These are phyloP conservation scores for Cruciata laevipes DNA, from an alignment of 257 asterid genomes.

Conservation along the genomic window DNA sequence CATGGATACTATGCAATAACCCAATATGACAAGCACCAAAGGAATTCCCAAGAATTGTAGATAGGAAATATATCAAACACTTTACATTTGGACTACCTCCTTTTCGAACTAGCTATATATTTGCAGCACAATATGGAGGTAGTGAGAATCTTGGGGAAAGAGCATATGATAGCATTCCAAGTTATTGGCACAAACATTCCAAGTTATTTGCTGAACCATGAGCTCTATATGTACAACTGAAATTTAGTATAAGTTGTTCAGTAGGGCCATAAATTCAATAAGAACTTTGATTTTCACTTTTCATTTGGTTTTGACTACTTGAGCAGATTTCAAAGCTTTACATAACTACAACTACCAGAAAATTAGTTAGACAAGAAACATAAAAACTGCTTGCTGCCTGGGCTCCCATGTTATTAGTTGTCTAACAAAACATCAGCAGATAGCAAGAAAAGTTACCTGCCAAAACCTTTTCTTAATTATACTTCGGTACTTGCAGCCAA, in stretches of 20 bases:
- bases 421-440: not conserved
- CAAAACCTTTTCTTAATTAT: slow-evolving; percentile 48
- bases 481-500: slow-evolving; percentile 74
- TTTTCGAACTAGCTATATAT: not conserved
- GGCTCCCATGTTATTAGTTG: not conserved
- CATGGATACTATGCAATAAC: not conserved
- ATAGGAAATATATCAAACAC: too few species aligned
- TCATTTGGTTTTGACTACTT: not conserved
- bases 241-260: not conserved
- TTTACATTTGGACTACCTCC: too few species aligned
- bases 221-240: not conserved
- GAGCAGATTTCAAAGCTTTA: not conserved
- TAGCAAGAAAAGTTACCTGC: slow-evolving; percentile 46
- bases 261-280: not conserved
- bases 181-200: not conserved
- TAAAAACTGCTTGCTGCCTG: not conserved
- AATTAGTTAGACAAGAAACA: not conserved
- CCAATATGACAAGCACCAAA: not conserved
- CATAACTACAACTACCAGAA: not conserved
- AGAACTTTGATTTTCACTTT: not conserved
- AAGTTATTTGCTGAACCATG: not conserved
- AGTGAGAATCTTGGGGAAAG: not conserved
- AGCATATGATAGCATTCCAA: not conserved
- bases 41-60: not conserved
- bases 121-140: not conserved